A percentile compares a stretch with the other conserved stretches of the same genome.
Conservation (phyloP, 371 early-diverging fungal genomes). For the Mortierella sp. region DNA sequence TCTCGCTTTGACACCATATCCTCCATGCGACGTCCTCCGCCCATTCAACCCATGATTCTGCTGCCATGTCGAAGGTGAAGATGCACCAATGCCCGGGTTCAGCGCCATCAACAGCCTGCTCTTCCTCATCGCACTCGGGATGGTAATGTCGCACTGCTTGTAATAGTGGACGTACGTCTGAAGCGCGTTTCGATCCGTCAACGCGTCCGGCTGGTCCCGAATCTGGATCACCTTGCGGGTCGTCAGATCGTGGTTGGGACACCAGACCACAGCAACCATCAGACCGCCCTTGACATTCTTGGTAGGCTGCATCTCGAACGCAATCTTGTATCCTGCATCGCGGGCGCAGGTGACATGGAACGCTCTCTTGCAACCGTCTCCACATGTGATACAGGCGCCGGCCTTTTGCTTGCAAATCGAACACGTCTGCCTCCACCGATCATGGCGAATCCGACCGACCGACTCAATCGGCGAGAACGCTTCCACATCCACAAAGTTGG, state of each 20-base stretch:
- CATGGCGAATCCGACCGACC: constrained; percentile 73
- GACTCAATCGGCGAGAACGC: constrained; percentile 85
- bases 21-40: constrained; percentile 27
- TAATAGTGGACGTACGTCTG: constrained; percentile 57
- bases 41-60: constrained; percentile 11
- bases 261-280: constrained; percentile 69
- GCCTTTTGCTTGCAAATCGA: constrained; percentile 60
- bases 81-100: constrained; percentile 42
- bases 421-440: constrained; percentile 74
- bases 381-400: constrained; percentile 66
- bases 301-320: constrained; percentile 63
- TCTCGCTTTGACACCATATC: constrained; percentile 19
- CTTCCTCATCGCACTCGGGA: constrained; percentile 57
- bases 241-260: constrained; percentile 61
- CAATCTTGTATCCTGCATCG: constrained; percentile 59
- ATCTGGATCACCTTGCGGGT: constrained; percentile 52
- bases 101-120: constrained; percentile 45
- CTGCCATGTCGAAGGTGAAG: constrained; percentile 21
- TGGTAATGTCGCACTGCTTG: constrained; percentile 47
- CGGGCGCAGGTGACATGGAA: constrained; percentile 72
- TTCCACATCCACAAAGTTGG: constrained; percentile 72
- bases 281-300: constrained; percentile 58
- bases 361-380: constrained; percentile 60
- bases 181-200: constrained; percentile 44
- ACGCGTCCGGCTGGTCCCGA: constrained; percentile 47